Base-by-base conservation (phyloP, 768 basidiomycete species). In the Tylopilus plumbeoviolaceoides region DNA sequence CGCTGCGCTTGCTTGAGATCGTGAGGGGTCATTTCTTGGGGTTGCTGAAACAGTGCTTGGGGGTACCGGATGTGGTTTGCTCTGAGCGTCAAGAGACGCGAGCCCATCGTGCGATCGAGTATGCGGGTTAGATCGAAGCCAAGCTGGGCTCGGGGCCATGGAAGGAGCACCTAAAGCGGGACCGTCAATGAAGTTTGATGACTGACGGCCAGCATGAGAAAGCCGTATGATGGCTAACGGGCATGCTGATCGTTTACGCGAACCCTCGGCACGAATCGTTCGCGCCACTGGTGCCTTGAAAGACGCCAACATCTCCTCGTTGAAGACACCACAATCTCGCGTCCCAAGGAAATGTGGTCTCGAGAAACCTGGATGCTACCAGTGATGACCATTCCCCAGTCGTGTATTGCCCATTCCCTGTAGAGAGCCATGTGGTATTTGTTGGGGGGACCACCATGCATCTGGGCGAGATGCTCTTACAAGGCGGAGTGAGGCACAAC, bases 361-460 rank as follows among this genome's bases (percentile, higher is more conserved):
- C 55, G 54, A 25, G 77, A 76, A 27, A 94, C 81, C 61, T 89
- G 87, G 5, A 91, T 78, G 58, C 93, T 94, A 5, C 95, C 95
- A 0, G 94, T 91, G 27, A 95, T 66, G 43, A 95, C 72, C 78
- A 95, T 90, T 0, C 91, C 95, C 91, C 91, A 98, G 44, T 78
- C 77, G 11, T 86, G 79, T 47, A 72, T 66, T 1, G 83, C 81
- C 93, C 94, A 98, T 59, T 74, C 72, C 0, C 78, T 67, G 64
- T 98, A 97, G 28, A 97, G 74, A 0, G 70, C 62, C 33, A 76
- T 63, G 65, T 93, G 89, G 41, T 74, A 66, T 14, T 71, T 60
- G 56, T 88, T 91, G 0, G 94, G 93, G 9, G 80, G 78, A 0
- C 91, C 90, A 21, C 91, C 89, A 11, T 72, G 70, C 28, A 85